phyloP scores from a whole-genome alignment of 768 basidiomycete genomes.

The Leccinellum luteum region DNA sequence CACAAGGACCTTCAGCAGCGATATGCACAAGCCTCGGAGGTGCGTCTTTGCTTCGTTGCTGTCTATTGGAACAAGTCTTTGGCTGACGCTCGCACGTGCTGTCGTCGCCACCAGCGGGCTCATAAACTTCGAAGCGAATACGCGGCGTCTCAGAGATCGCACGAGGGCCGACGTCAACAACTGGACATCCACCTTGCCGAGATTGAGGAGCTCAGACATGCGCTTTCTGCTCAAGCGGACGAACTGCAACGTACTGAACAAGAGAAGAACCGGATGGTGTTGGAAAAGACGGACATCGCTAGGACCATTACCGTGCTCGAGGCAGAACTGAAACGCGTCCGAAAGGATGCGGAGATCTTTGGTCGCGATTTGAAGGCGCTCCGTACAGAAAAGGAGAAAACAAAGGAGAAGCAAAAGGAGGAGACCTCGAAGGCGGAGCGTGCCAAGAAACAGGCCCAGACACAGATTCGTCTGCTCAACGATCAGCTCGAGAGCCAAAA shows the following conservation, averaged over 20 bases:
- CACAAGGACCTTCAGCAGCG: slow-evolving; percentile 41
- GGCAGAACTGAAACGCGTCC: slow-evolving; percentile 71
- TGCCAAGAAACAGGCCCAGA: slow-evolving; percentile 62
- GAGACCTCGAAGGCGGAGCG: slow-evolving; percentile 58
- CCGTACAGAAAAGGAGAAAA: slow-evolving; percentile 62
- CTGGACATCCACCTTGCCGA: slow-evolving; percentile 70
- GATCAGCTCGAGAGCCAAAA: slow-evolving; percentile 61
- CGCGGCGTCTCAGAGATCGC: slow-evolving; percentile 57
- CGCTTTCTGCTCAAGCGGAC: slow-evolving; percentile 56
- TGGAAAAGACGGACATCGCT: slow-evolving; percentile 65
- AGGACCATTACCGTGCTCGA: slow-evolving; percentile 67
- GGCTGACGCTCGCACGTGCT: neutral
- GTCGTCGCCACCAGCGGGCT: slow-evolving; percentile 41
- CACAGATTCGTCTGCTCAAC: slow-evolving; percentile 61
- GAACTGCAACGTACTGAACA: slow-evolving; percentile 62
- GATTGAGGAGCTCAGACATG: slow-evolving; percentile 72
- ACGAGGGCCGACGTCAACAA: slow-evolving; percentile 69
- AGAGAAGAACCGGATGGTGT: slow-evolving; percentile 59
- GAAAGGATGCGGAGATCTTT: slow-evolving; percentile 72
- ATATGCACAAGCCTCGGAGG: neutral
- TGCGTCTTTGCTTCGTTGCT: neutral
- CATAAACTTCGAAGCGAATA: slow-evolving; percentile 64
- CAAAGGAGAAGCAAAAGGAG: slow-evolving; percentile 50
- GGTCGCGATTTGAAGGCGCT: slow-evolving; percentile 73
- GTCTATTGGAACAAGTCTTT: neutral